A percentile compares a stretch with the other conserved stretches of the same genome.
Conservation (phyloP, 805 yeast species). For the Candida pseudofarinosa region DNA sequence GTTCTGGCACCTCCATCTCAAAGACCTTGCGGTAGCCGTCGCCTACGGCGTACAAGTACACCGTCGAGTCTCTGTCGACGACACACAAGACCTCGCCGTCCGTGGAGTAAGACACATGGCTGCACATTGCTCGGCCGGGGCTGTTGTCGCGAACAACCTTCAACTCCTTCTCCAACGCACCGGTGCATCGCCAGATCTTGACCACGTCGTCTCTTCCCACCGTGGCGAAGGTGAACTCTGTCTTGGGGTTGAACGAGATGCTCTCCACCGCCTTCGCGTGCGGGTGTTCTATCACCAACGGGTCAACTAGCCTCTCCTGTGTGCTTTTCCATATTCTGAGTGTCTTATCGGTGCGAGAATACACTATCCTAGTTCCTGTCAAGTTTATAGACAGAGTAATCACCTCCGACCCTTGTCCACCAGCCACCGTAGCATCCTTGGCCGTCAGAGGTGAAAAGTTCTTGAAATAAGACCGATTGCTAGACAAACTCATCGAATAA, state of each 20-base stretch:
- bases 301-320: slow-evolving; percentile 28
- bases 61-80: slow-evolving; percentile 34
- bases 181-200: slow-evolving; percentile 45
- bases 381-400: slow-evolving; percentile 35
- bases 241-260: slow-evolving; percentile 47
- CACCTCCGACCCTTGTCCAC: slow-evolving; percentile 25
- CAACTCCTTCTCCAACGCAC: slow-evolving; percentile 27
- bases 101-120: slow-evolving; percentile 34
- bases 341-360: slow-evolving; percentile 41
- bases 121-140: slow-evolving; percentile 9
- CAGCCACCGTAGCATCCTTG: slow-evolving; percentile 14
- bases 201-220: slow-evolving; percentile 46
- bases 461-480: slow-evolving; percentile 17
- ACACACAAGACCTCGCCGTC: slow-evolving; percentile 47
- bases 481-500: slow-evolving; percentile 2
- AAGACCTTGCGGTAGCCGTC: slow-evolving; percentile 25
- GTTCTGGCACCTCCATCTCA: slow-evolving; percentile 19
- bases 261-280: slow-evolving; percentile 38
- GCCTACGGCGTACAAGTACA: slow-evolving; percentile 32
- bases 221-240: slow-evolving; percentile 43
- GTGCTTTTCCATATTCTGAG: slow-evolving; percentile 37
- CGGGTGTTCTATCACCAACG: slow-evolving; percentile 36
- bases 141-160: slow-evolving; percentile 17
- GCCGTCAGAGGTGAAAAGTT: slow-evolving; percentile 13
- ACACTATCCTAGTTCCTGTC: slow-evolving; percentile 40